phyloP scores from a whole-genome alignment of 805 yeast species.

The Jamesozyma gamospora region DNA sequence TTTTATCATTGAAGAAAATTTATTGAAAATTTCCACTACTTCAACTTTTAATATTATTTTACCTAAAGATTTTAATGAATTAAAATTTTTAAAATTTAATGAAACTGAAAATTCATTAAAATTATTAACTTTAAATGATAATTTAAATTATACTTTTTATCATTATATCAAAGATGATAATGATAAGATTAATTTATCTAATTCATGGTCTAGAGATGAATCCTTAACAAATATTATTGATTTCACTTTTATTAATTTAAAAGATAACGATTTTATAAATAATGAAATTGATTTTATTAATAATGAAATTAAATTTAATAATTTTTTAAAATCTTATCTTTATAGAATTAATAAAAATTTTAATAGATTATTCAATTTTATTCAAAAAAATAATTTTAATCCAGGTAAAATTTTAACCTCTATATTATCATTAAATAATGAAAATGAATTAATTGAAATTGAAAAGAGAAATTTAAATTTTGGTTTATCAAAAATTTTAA shows the following conservation, averaged over 20 bases:
- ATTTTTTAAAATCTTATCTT: constrained; percentile 18
- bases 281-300: constrained; percentile 15
- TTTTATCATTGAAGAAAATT: constrained; percentile 1
- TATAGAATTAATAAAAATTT: constrained; percentile 20
- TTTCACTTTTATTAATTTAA: constrained; percentile 18
- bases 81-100: constrained; percentile 12
- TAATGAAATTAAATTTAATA: constrained; percentile 9
- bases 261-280: constrained; percentile 10
- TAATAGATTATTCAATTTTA: constrained; percentile 11
- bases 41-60: constrained; percentile 11
- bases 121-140: constrained; percentile 9
- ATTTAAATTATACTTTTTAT: constrained; percentile 11
- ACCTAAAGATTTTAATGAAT: constrained; percentile 8
- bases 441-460: constrained; percentile 5
- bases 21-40: constrained; percentile 12
- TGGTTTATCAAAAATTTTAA: constrained; percentile 38
- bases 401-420: constrained; percentile 17
- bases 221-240: constrained; percentile 32
- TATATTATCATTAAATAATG: constrained; percentile 8
- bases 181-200: constrained; percentile 1
- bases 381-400: constrained; percentile 11
- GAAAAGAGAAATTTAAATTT: constrained; percentile 27
- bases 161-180: constrained; percentile 15
- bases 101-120: constrained; percentile 10
- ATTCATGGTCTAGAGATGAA: constrained; percentile 37